Conservation (phyloP, 2,329 filamentous ascomycete genomes). For the Tolypocladium guangdongense region DNA sequence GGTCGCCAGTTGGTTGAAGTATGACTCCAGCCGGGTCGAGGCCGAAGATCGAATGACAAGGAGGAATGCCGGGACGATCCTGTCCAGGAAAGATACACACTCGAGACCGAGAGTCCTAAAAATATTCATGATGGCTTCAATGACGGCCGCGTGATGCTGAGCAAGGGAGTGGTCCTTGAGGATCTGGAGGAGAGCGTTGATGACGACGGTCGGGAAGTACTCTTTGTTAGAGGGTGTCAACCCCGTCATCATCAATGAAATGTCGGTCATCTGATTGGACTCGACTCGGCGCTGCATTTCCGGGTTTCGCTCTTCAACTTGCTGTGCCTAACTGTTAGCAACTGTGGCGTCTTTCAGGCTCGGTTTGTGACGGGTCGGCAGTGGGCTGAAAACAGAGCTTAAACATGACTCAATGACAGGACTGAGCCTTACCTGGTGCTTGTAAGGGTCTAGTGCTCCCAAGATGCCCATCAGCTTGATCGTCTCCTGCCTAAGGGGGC, state of each 20-base stretch:
- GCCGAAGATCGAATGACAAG: conserved; percentile 77
- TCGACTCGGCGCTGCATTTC: conserved; percentile 63
- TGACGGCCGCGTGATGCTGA: conserved; percentile 85
- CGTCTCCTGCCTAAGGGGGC: conserved; percentile 78
- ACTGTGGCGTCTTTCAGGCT: neutral
- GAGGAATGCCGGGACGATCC: conserved; percentile 91
- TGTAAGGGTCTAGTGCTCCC: conserved; percentile 90
- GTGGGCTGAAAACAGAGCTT: neutral
- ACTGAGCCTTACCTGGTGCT: conserved; percentile 55
- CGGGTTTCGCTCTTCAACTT: conserved; percentile 80
- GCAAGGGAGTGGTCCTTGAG: conserved; percentile 81
- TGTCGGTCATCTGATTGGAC: conserved; percentile 67
- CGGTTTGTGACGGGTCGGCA: too few relatives aligned
- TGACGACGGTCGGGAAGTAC: conserved; percentile 96
- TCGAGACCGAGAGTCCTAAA: conserved; percentile 94
- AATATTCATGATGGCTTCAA: conserved; percentile 97
- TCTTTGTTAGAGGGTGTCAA: conserved; percentile 94
- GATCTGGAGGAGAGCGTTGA: conserved; percentile 87
- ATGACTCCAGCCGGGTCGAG: conserved; percentile 72
- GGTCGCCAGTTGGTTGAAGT: conserved; percentile 92
- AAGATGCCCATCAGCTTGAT: conserved; percentile 95
- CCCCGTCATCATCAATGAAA: conserved; percentile 95
- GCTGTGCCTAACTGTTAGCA: conserved; percentile 21
- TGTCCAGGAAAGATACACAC: conserved; percentile 86
- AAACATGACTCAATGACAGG: neutral